Base-by-base conservation (phyloP, 176 grass and related monocot genomes). In the Oryza rufipogon region DNA sequence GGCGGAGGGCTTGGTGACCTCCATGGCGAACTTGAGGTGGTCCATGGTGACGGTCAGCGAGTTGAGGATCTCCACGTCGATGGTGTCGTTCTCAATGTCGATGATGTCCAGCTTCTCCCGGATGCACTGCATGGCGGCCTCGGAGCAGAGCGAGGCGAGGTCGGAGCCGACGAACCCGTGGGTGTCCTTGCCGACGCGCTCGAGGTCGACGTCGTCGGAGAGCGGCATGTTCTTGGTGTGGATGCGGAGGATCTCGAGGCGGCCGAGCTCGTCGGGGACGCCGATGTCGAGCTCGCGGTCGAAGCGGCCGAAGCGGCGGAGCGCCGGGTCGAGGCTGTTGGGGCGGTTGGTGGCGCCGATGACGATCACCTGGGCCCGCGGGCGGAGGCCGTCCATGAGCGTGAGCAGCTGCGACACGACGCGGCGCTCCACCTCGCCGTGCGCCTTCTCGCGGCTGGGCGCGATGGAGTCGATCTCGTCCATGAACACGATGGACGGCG, bases 401-500 rank as follows among this genome's bases (percentile, higher is more conserved):
- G 86, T 88, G 36, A 91, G 86, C 14, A 92, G 90, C 74, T 89
- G 83, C 68, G 90, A 92, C 1, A 92, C 90, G 9, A 92, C 49
- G 51, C 80, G 86, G 11, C 80, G 79, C 79, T 92, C 90, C 34
- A 92, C 90, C 79, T 92, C 86, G 51, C 86, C 83, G 66, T 86
- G 83, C 0, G 90, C 83, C 87, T 89, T 92, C 16, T 92, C 90
- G 64, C 83, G 83, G 68, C 80, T 89, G 30, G 90, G 83, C 11
- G 86, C 86, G 65, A 92, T 89, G 38, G 86, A 80, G 83, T 92
- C 86, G 70, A 92, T 83, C 86, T 92, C 90, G 75, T 92, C 90
- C 74, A 92, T 83, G 70, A 92, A 92, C 2, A 88, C 60, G 67
- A 81, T 81, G 36, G 86, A 60, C 41, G 70, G 81, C 19, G 83